These are phyloP conservation scores for Platismatia glauca DNA, from an alignment of 495 filamentous ascomycete species.

Conservation along the genomic window DNA sequence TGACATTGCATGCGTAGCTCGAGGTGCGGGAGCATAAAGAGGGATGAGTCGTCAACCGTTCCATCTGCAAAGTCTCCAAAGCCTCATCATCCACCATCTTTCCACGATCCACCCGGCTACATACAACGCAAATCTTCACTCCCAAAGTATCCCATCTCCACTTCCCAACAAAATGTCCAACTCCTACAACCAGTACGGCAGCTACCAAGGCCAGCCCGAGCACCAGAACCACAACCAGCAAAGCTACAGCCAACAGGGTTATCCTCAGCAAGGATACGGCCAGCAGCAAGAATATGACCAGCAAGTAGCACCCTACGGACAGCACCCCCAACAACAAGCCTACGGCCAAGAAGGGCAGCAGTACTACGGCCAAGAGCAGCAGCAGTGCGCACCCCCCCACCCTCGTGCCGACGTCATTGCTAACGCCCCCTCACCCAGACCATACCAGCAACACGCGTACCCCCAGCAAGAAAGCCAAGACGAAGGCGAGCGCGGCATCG, in stretches of 20 bases:
- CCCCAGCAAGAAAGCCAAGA: too few relatives aligned
- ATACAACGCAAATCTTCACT: too few relatives aligned
- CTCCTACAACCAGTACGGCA: slow-evolving; percentile 36
- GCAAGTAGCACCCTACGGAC: slow-evolving; percentile 25
- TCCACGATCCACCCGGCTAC: too few relatives aligned
- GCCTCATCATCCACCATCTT: too few relatives aligned
- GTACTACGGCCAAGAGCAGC: slow-evolving; percentile 19
- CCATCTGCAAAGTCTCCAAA: too few relatives aligned
- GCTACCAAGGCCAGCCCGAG: slow-evolving; percentile 23
- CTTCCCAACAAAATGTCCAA: slow-evolving; percentile 33
- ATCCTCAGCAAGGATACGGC: slow-evolving; percentile 20
- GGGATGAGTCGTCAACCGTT: too few relatives aligned
- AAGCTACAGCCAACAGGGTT: slow-evolving; percentile 10
- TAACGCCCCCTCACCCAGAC: not conserved
- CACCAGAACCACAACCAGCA: slow-evolving; percentile 23
- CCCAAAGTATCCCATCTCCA: too few relatives aligned
- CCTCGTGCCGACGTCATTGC: not conserved
- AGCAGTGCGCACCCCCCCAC: slow-evolving; percentile 2
- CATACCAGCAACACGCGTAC: too few relatives aligned
- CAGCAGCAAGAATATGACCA: slow-evolving; percentile 26
- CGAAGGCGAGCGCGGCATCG: too few relatives aligned
- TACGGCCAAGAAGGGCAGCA: slow-evolving; percentile 16
- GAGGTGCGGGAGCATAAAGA: not conserved
- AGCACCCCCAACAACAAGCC: not conserved
- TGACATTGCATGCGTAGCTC: not conserved